Evolutionary conservation across 805 yeast genomes (phyloP).

Genomic region (Kodamaea kaohsiungensis): DNA sequence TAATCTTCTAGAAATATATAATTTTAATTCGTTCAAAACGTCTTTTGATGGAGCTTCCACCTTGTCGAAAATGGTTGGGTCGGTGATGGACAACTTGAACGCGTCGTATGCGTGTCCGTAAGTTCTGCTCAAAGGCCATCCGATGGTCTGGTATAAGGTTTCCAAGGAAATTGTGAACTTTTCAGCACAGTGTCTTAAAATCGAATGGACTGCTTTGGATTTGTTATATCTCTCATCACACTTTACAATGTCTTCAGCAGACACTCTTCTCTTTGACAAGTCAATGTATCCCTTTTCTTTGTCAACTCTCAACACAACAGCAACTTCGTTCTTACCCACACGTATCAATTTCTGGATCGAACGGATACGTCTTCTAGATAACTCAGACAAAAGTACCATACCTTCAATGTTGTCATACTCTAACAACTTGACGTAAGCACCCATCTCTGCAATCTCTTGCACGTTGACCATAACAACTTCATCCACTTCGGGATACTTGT

Average conservation of each 20-base stretch:
- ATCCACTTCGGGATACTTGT: conserved; percentile 97
- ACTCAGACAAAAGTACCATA: conserved; percentile 93
- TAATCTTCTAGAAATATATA: conserved; percentile 87
- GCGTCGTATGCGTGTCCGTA: conserved; percentile 98
- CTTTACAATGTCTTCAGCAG: conserved; percentile 94
- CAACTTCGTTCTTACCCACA: conserved; percentile 98
- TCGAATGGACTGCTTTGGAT: conserved; percentile 97
- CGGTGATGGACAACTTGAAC: conserved; percentile 93
- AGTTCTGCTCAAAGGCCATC: conserved; percentile 96
- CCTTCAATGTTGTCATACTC: conserved; percentile 99
- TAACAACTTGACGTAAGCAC: conserved; percentile 92
- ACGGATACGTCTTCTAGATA: conserved; percentile 97
- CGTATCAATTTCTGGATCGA: conserved; percentile 96
- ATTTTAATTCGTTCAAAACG: conserved; percentile 78
- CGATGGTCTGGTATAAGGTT: conserved; percentile 79
- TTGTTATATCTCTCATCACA: conserved; percentile 98
- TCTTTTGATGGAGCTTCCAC: conserved; percentile 70
- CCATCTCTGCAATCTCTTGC: conserved; percentile 98
- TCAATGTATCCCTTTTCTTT: conserved; percentile 98
- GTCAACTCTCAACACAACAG: conserved; percentile 96
- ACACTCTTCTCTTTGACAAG: conserved; percentile 94
- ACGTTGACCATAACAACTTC: conserved; percentile 99
- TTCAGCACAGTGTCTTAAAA: conserved; percentile 97
- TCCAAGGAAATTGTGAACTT: conserved; percentile 89
- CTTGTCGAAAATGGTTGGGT: conserved; percentile 82